Evolutionary conservation across 75 land plant species (phyloP).

Genomic region (Gnetum montanum): DNA sequence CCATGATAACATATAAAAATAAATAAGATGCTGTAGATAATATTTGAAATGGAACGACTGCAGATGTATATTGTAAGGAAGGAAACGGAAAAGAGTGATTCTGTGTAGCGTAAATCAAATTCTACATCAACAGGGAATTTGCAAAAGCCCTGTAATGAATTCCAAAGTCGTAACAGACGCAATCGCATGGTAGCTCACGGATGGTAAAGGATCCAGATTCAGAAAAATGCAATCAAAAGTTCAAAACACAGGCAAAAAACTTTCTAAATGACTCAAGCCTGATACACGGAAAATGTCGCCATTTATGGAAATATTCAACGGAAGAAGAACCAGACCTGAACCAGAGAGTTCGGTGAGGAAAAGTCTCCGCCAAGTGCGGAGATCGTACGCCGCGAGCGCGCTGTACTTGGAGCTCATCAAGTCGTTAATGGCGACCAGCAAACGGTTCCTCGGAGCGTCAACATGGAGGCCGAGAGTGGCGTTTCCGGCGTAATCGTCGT

Average conservation of each 20-base stretch:
- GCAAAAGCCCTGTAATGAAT: too few relatives aligned
- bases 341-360: slow-evolving; percentile 49
- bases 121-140: too few relatives aligned
- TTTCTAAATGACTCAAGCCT: background rate
- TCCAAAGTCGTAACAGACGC: too few relatives aligned
- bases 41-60: too few relatives aligned
- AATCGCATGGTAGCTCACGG: too few relatives aligned
- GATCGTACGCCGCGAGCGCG: slow-evolving; percentile 56
- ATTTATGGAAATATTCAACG: background rate
- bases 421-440: slow-evolving; percentile 41
- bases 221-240: background rate
- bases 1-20: too few relatives aligned
- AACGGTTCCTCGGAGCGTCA: slow-evolving; percentile 42
- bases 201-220: too few relatives aligned
- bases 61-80: too few relatives aligned
- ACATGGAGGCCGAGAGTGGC: slow-evolving; percentile 45
- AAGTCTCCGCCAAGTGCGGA: slow-evolving; percentile 36
- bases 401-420: slow-evolving; percentile 15
- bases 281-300: background rate
- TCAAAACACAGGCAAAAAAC: background rate
- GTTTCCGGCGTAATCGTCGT: slow-evolving; percentile 33
- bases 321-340: slow-evolving; percentile 29
- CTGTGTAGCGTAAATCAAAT: too few relatives aligned
- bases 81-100: too few relatives aligned
- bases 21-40: too few relatives aligned